These are phyloP conservation scores for Tulasnella sp. DNA, from an alignment of 768 basidiomycete genomes.

Conservation along the genomic window DNA sequence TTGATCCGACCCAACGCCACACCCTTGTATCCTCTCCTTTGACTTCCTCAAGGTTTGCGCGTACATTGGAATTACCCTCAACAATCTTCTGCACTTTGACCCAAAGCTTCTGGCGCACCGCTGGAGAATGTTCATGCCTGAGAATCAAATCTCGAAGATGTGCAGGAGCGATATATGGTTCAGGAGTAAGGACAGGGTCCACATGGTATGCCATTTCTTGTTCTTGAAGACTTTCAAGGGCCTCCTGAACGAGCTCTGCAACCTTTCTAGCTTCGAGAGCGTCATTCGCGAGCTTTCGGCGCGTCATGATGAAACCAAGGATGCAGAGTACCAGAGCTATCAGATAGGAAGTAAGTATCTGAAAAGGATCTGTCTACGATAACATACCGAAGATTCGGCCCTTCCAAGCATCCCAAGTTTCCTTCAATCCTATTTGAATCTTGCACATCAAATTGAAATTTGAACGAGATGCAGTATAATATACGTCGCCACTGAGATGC, in stretches of 20 bases:
- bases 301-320: slow-evolving; percentile 23
- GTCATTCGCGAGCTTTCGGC: slow-evolving; percentile 37
- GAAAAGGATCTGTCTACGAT: neutral
- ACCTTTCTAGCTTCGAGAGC: slow-evolving; percentile 51
- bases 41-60: slow-evolving; percentile 71
- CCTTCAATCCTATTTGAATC: slow-evolving; percentile 49
- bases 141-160: slow-evolving; percentile 81
- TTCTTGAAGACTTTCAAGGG: slow-evolving; percentile 64
- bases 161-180: slow-evolving; percentile 68
- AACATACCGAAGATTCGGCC: slow-evolving; percentile 46
- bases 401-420: slow-evolving; percentile 58
- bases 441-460: slow-evolving; percentile 54
- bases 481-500: slow-evolving; percentile 47
- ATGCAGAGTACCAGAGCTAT: slow-evolving; percentile 24
- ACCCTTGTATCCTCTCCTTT: slow-evolving; percentile 76
- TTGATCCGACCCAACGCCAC: slow-evolving; percentile 73
- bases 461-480: slow-evolving; percentile 59
- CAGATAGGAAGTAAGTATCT: slow-evolving; percentile 17
- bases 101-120: slow-evolving; percentile 58
- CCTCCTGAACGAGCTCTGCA: slow-evolving; percentile 61
- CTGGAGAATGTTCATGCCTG: slow-evolving; percentile 64
- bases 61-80: slow-evolving; percentile 82
- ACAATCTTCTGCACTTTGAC: slow-evolving; percentile 70
- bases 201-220: slow-evolving; percentile 73
- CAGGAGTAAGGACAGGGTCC: slow-evolving; percentile 61